Evolutionary conservation across 768 basidiomycete species (phyloP), one percentile per base, ranked within the genome.

Genomic region (Astraeus odoratus): DNA sequence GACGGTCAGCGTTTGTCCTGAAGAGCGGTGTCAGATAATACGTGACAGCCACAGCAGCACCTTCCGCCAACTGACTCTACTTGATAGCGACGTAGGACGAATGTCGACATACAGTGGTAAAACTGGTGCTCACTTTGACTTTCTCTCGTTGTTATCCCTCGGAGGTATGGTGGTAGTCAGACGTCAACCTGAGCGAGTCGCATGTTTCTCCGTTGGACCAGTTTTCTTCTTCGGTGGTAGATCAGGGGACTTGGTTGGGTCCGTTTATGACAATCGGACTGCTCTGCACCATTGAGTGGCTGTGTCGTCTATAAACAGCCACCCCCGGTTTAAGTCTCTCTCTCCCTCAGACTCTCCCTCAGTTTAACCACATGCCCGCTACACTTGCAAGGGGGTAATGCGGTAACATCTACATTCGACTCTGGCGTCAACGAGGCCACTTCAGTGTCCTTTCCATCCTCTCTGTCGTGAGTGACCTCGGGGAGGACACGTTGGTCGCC

Each of bases 371-470:
- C 55, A 8, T 26, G 53, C 48, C 35, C 12, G 22, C 18, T 24
- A 7, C 22, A 24, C 6, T 3, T 13, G 20, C 37, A 10, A 15
- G 23, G 12, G 2, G 12, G 36, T 26, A 33, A 25, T 23, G 27
- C 38, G 4, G 19, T 23, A 8, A 24, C 25, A n/a, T 35, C 30
- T 22, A 20, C 5, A 10, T 43, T n/a, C n/a, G 96, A 93, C 78
- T 97, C 19, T 90, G 96, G 39, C 96, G 95, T 0, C 74, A n/a
- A n/a, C 80, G 91, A 26, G 83, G 83, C 3, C 92, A 97, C 64
- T 80, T 98, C 52, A 61, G 75, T n/a, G 79, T 96, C 20, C 83
- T 98, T 54, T 44, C 70, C 10, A 77, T 85, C 23, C 77, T 93
- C 30, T 78, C 92, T 9, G 70, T 78, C 39, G 79, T 80, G 16